Conservation (phyloP, 1,284 basidiomycete genomes). For the Sutorius eximius region DNA sequence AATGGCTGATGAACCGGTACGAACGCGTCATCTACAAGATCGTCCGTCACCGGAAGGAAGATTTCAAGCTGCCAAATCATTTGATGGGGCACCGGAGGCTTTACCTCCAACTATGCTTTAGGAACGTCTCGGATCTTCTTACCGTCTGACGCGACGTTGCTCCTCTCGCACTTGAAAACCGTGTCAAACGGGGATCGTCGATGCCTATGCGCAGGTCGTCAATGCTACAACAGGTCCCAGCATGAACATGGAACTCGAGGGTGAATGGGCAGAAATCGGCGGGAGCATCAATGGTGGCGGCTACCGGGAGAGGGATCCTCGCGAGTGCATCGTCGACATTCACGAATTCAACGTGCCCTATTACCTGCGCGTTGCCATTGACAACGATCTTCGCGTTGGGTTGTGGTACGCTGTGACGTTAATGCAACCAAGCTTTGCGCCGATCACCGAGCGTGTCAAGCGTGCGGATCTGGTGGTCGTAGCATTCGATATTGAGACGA, state of each 20-base stretch:
- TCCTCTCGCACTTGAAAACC: constrained; percentile 87
- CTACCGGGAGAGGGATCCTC: constrained; percentile 73
- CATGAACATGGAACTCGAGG: constrained; percentile 68
- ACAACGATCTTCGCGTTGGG: constrained; percentile 96
- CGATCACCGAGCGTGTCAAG: constrained; percentile 85
- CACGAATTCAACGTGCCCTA: constrained; percentile 98
- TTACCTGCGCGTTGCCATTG: constrained; percentile 97
- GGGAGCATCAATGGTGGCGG: constrained; percentile 44
- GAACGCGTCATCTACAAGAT: constrained; percentile 84
- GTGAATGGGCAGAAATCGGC: constrained; percentile 55
- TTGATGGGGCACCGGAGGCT: constrained; percentile 88
- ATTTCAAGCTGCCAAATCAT: constrained; percentile 95
- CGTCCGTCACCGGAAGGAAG: constrained; percentile 85
- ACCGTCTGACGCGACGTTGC: constrained; percentile 85
- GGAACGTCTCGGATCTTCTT: constrained; percentile 91
- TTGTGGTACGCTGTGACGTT: constrained; percentile 92
- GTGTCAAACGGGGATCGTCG: constrained; percentile 92
- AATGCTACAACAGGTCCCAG: constrained; percentile 62
- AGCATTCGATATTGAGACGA: constrained; percentile 99
- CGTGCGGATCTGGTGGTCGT: constrained; percentile 99
- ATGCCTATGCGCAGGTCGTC: constrained; percentile 98
- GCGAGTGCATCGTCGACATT: constrained; percentile 91
- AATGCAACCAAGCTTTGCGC: constrained; percentile 71
- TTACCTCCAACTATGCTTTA: constrained; percentile 88
- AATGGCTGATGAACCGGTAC: constrained; percentile 94